Base-by-base conservation (phyloP, 2,329 filamentous ascomycete species). In the Paramyrothecium sp. region DNA sequence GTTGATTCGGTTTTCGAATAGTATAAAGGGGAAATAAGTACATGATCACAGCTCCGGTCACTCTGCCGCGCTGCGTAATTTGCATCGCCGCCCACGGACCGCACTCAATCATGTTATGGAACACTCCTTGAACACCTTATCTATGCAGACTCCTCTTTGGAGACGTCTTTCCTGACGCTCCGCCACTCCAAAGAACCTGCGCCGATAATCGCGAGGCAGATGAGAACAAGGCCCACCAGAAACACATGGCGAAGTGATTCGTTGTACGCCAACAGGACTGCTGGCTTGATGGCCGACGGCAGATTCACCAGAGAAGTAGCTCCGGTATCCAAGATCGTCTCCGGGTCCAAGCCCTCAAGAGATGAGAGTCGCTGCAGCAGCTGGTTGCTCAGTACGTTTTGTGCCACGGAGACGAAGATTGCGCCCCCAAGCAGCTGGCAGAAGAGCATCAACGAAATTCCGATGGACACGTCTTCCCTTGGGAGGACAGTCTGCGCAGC, bases 171-270 rank as follows among this genome's bases (percentile, higher is more conserved):
- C 51, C 63, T 66, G 2, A 68, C 62, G 7, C 59, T 69, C 1
- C 59, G 81, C 85, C 84, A 88, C 69, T 88, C 79, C 59, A 88
- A 78, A 16, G 77, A 73, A 2, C 78, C 61, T 0, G 78, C 74
- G 1, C 81, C 83, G 19, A 86, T 44, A 16, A 85, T 74, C 4
- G 75, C 79, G 3, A 85, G 41, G 3, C 73, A 72, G 0, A 77
- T 73, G 56, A 83, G 69, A 0, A 81, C 80, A 7, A 84, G 71
- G 2, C 76, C 76, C 2, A 87, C 79, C 58, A 82, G 81, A 65
- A 85, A 88, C 0, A 79, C 78, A 51, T 78, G 68, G 1, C 75
- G 76, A 13, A 89, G 65, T 0, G 84, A 78, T 7, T 72, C 63
- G 62, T 88, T 88, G 71, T 89, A 89, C 0, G 81, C 82, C 7